Conservation (phyloP, 164 flowering plant genomes). For the Sedum album region DNA sequence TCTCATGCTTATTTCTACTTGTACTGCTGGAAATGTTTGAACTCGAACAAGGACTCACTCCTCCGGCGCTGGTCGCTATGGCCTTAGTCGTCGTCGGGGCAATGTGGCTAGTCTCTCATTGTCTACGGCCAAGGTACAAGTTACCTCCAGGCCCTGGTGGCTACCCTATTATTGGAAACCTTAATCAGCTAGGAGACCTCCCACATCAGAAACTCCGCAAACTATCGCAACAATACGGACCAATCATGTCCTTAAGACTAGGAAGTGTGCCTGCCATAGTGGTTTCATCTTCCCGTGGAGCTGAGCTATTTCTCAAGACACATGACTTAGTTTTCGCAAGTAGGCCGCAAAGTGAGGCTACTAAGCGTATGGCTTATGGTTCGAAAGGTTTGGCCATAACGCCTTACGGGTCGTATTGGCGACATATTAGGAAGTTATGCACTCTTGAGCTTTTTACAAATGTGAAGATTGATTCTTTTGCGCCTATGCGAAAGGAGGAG, state of each 20-base stretch:
- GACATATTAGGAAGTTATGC: background rate
- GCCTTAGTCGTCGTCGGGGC: background rate
- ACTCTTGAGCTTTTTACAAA: conserved; percentile 1
- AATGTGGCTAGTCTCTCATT: background rate
- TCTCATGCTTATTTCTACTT: background rate
- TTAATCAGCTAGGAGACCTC: conserved; percentile 1
- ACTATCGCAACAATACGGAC: background rate
- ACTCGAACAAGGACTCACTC: background rate
- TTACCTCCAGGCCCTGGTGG: conserved; percentile 1
- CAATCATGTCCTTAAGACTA: conserved; percentile 1
- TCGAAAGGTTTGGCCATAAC: conserved; percentile 1
- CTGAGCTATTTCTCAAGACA: background rate
- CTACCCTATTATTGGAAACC: conserved; percentile 1
- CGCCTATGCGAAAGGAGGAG: conserved; percentile 4
- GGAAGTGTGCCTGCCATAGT: background rate
- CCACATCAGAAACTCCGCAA: conserved; percentile 4
- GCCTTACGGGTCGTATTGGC: conserved; percentile 3
- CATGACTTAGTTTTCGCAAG: conserved; percentile 5
- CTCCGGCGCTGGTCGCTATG: background rate
- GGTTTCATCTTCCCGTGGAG: background rate
- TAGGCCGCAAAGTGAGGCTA: conserved; percentile 5
- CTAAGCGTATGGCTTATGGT: conserved; percentile 3
- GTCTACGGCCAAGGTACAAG: background rate
- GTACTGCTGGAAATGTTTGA: background rate
- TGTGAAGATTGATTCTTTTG: conserved; percentile 7